Conservation (phyloP, 768 basidiomycete species). For the Auriscalpium microsporum region DNA sequence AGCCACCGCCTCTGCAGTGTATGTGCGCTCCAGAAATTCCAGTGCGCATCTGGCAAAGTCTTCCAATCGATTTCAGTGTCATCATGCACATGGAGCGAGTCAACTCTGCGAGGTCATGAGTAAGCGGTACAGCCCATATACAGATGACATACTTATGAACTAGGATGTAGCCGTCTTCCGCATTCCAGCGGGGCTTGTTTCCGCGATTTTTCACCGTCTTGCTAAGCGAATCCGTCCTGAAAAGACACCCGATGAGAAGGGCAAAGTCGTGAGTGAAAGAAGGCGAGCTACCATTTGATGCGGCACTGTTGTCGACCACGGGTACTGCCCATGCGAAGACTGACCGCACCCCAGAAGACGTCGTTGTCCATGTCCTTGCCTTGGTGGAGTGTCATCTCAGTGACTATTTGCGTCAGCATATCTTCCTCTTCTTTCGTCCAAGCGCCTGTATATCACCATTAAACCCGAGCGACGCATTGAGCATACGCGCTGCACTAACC, state of each 20-base stretch:
- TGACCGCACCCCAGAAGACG: conserved; percentile 76
- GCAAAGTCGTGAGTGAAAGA: background rate
- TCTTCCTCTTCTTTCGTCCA: conserved; percentile 83
- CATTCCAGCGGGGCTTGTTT: conserved; percentile 61
- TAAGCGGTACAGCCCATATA: background rate
- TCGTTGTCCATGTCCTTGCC: conserved; percentile 72
- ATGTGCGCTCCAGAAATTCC: conserved; percentile 84
- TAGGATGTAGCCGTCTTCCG: conserved; percentile 69
- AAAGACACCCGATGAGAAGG: background rate
- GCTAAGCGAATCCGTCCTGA: conserved; percentile 69
- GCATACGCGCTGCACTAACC: conserved; percentile 31
- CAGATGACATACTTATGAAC: conserved; percentile 59
- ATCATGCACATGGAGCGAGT: conserved; percentile 63
- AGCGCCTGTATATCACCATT: conserved; percentile 30
- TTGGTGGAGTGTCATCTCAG: conserved; percentile 61
- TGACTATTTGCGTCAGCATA: conserved; percentile 63
- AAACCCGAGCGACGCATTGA: background rate
- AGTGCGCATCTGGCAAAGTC: conserved; percentile 57
- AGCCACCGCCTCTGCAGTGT: conserved; percentile 72
- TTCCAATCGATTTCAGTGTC: conserved; percentile 88
- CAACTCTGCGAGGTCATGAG: conserved; percentile 40
- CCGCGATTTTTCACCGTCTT: conserved; percentile 69
- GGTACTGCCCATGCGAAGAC: conserved; percentile 65
- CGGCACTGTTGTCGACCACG: conserved; percentile 79
- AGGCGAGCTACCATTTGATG: conserved; percentile 65